Evolutionary conservation across 495 filamentous ascomycete genomes (phyloP).

Genomic region (Opeltia flavorubescens): DNA sequence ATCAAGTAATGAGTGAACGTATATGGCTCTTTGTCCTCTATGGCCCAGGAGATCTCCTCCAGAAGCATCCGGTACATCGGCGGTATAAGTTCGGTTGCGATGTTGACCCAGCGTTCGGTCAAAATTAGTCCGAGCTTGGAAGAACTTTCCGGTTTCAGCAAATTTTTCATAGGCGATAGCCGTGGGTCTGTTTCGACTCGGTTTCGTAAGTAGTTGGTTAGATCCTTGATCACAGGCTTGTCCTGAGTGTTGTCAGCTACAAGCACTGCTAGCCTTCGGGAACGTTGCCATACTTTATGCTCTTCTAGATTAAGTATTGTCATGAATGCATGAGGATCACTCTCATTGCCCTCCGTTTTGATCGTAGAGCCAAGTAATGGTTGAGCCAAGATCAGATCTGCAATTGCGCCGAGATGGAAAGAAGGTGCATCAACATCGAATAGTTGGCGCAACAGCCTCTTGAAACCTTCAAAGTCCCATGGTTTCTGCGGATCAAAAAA

Average conservation of each 20-base stretch:
- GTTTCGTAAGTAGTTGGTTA: constrained; percentile 56
- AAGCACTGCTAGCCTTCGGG: constrained; percentile 3
- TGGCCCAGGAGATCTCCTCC: constrained; percentile 80
- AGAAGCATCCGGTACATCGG: constrained; percentile 94
- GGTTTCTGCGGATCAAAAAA: constrained; percentile 89
- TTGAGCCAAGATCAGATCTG: constrained; percentile 81
- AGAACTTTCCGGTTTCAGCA: constrained; percentile 37
- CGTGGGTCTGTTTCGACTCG: constrained; percentile 39
- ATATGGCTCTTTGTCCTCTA: constrained; percentile 87
- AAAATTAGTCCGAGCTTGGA: constrained; percentile 69
- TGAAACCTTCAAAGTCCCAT: constrained; percentile 90
- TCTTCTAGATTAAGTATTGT: constrained; percentile 76
- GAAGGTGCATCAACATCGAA: constrained; percentile 75
- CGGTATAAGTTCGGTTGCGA: constrained; percentile 79
- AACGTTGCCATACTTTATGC: constrained; percentile 40
- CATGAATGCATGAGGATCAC: constrained; percentile 88
- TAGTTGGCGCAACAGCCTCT: constrained; percentile 82
- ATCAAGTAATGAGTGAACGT: constrained; percentile 87
- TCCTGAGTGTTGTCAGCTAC: constrained; percentile 28
- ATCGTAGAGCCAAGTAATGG: constrained; percentile 83
- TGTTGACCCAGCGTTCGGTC: constrained; percentile 86
- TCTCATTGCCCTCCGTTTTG: constrained; percentile 87
- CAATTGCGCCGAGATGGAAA: constrained; percentile 73
- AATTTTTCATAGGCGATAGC: constrained; percentile 36
- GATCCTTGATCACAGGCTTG: constrained; percentile 51